Evolutionary conservation across 1,284 basidiomycete species (phyloP), one percentile per base, ranked within the genome.

Genomic region (Moesziomyces sp.): DNA sequence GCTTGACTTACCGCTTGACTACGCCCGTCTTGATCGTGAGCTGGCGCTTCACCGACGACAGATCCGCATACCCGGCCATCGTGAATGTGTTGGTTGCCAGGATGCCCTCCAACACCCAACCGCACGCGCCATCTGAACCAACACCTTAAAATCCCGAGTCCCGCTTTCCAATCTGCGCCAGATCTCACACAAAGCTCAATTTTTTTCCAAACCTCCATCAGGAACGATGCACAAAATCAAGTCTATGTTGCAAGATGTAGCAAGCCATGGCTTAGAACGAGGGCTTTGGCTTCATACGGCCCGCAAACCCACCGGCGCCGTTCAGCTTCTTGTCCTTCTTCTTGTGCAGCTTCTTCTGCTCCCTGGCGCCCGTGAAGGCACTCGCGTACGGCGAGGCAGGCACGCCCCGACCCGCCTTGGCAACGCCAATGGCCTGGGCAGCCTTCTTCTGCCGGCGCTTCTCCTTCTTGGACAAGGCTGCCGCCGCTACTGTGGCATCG

Each of bases 21-120:
- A 77, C 76, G 23, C 74, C 74, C 10, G 76, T 77, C 60, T 80
- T 80, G 70, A 80, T 80, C 26, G 40, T 55, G 0, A 80, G 52
- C 48, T 79, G 77, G 40, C 78, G 70, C 49, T 80, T 78, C 51
- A 46, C 52, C 6, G 74, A 26, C 13, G 64, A 28, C 18, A 30
- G 3, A 28, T 75, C 70, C 35, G 54, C 38, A 19, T 52, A 59
- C 14, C 30, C n/a, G n/a, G 57, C 44, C 70, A 76, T 76, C 30
- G 35, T 59, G 11, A 44, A 42, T n/a, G 53, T 54, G 14, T 5
- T 13, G 43, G 35, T 4, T 43, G 14, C 26, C 1, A 28, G 49
- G 11, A 4, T 57, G 23, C 19, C 19, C 33, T 35, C 33, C 11
- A 38, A 14, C 16, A 11, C 35, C 35, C 13, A 38, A 30, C 30